Evolutionary conservation across 257 asterid species (phyloP).

Genomic region (Sherardia arvensis): DNA sequence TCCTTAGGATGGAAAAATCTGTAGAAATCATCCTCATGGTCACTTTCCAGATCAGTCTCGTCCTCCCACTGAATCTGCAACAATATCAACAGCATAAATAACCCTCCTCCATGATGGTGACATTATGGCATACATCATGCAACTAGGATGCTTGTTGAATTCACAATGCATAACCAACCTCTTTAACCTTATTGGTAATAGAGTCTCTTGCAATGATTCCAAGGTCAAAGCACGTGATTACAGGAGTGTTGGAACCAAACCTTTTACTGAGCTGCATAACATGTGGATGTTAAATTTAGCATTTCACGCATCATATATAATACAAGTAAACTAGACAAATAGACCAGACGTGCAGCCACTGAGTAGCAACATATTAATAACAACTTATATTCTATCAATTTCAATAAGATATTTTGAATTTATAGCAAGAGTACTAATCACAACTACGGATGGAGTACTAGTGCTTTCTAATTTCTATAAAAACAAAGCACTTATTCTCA

Average conservation of each 20-base stretch:
- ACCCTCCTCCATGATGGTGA: neutral
- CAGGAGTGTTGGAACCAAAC: constrained; percentile 47
- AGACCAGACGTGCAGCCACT: too few relatives aligned
- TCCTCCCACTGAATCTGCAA: constrained; percentile 58
- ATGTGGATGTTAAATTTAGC: constrained; percentile 3
- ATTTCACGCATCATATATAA: neutral
- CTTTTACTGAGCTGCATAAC: constrained; percentile 41
- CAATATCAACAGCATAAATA: constrained; percentile 1
- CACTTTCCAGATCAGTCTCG: constrained; percentile 26
- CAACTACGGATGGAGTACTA: neutral
- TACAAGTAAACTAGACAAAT: too few relatives aligned
- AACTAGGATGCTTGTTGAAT: neutral
- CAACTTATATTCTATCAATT: neutral
- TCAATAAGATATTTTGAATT: too few relatives aligned
- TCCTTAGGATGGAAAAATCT: neutral
- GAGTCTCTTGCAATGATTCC: constrained; percentile 66
- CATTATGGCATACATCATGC: neutral
- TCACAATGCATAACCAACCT: constrained; percentile 29
- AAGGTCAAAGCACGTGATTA: constrained; percentile 37
- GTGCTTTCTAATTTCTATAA: neutral
- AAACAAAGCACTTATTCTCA: neutral
- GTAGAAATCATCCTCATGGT: constrained; percentile 22
- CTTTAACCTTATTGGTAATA: constrained; percentile 38
- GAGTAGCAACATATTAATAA: too few relatives aligned
- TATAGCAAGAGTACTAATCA: neutral